phyloP scores from a whole-genome alignment of 2,329 filamentous ascomycete species.

The Cercospora sp. region DNA sequence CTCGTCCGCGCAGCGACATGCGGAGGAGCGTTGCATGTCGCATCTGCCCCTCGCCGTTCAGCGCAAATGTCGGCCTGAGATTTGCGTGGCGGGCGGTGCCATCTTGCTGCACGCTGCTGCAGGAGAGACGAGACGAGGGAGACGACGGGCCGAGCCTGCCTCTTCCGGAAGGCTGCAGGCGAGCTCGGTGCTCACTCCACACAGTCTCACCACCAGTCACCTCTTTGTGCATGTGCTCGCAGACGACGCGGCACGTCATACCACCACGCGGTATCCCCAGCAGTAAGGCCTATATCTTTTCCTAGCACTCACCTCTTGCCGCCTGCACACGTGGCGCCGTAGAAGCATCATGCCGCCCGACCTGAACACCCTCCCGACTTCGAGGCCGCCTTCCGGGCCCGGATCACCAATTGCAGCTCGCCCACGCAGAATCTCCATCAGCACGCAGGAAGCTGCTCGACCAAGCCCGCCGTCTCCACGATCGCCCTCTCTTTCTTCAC shows the following conservation, averaged over 20 bases:
- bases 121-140: not conserved
- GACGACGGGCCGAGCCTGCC: not conserved
- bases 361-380: constrained; percentile 56
- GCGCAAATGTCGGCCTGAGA: not conserved
- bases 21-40: not conserved
- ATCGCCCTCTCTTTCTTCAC: constrained; percentile 64
- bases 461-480: constrained; percentile 58
- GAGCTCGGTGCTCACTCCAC: not conserved
- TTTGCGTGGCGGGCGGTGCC: not conserved
- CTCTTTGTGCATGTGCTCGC: constrained; percentile 1
- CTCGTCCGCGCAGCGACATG: not conserved
- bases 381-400: constrained; percentile 36
- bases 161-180: not conserved
- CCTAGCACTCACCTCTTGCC: not conserved
- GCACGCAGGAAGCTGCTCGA: constrained; percentile 44
- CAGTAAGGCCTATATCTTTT: constrained; percentile 9
- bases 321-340: not conserved
- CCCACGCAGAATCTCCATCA: constrained; percentile 36
- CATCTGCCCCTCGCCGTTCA: not conserved
- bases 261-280: constrained; percentile 1
- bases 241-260: constrained; percentile 5
- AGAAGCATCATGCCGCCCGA: constrained; percentile 53
- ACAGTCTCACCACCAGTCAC: not conserved
- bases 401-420: constrained; percentile 35
- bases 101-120: not conserved